Conservation (phyloP, 306 rosid species). For the Neltuma alba region DNA sequence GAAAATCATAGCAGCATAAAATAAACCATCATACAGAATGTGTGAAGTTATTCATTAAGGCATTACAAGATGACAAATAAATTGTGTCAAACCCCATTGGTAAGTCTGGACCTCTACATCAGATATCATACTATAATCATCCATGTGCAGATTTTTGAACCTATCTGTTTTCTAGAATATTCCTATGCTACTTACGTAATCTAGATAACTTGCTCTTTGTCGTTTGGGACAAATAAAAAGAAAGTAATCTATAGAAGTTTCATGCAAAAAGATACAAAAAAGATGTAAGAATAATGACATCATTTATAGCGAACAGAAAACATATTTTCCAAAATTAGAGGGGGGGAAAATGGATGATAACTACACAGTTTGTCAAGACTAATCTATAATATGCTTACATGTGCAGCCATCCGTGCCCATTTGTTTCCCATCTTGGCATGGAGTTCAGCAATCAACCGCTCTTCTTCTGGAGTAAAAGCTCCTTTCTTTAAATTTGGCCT, state of each 20-base stretch:
- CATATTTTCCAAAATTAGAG: conserved; percentile 23
- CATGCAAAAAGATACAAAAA: conserved; percentile 22
- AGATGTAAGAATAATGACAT: conserved; percentile 28
- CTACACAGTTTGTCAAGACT: conserved; percentile 6
- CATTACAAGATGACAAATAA: conserved; percentile 17
- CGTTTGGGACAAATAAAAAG: conserved; percentile 10
- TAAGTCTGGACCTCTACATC: conserved; percentile 21
- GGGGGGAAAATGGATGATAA: conserved; percentile 15
- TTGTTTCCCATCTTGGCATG: conserved; percentile 94
- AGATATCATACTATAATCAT: background rate
- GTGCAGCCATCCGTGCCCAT: conserved; percentile 97
- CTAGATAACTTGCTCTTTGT: too few species aligned
- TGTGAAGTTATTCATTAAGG: background rate
- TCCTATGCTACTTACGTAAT: conserved; percentile 6
- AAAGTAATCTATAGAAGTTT: conserved; percentile 24
- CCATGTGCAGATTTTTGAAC: conserved; percentile 10
- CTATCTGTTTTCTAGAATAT: conserved; percentile 3
- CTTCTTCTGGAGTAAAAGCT: conserved; percentile 79
- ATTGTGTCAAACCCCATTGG: conserved; percentile 23
- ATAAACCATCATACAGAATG: background rate
- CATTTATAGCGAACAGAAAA: conserved; percentile 21
- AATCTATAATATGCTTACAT: conserved; percentile 60
- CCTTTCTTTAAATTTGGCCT: conserved; percentile 98
- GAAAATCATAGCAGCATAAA: conserved; percentile 11
- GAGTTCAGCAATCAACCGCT: conserved; percentile 74